Evolutionary conservation across 345 rosid genomes (phyloP).

Genomic region (Syzygium aromaticum): DNA sequence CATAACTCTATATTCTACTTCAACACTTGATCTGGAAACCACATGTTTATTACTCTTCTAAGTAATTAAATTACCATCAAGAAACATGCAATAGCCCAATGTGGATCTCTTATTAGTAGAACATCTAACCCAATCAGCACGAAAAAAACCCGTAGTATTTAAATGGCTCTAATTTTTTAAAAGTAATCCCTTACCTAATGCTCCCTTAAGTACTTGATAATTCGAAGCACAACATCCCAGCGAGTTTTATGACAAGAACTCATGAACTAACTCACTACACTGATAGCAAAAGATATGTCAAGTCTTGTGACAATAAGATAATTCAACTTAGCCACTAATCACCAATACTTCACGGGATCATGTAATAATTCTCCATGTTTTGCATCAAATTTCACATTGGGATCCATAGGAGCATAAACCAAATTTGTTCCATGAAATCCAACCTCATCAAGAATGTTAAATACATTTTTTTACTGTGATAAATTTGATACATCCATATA

Average conservation of each 20-base stretch:
- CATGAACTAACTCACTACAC: not conserved
- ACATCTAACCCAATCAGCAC: not conserved
- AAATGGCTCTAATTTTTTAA: not conserved
- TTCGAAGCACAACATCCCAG: not conserved
- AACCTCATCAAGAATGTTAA: not conserved
- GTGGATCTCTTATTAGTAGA: not conserved
- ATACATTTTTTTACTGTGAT: too few relatives aligned
- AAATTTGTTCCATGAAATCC: not conserved
- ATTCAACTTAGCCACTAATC: not conserved
- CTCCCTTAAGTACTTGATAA: not conserved
- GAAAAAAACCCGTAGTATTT: not conserved
- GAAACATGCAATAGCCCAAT: not conserved
- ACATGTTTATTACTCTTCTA: not conserved
- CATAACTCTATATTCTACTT: not conserved
- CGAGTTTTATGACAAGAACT: not conserved
- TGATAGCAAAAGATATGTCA: not conserved
- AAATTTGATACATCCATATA: not conserved
- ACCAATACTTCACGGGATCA: not conserved
- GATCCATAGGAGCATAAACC: not conserved
- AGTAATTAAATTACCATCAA: not conserved
- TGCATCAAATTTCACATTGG: not conserved
- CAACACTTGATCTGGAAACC: not conserved
- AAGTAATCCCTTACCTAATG: not conserved
- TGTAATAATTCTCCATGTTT: not conserved
- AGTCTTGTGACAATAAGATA: not conserved